Percentiles rank a stretch among this genome's conserved stretches.
These are phyloP conservation scores for Sutorius eximius DNA, from an alignment of 1,284 basidiomycete species.

Conservation along the genomic window DNA sequence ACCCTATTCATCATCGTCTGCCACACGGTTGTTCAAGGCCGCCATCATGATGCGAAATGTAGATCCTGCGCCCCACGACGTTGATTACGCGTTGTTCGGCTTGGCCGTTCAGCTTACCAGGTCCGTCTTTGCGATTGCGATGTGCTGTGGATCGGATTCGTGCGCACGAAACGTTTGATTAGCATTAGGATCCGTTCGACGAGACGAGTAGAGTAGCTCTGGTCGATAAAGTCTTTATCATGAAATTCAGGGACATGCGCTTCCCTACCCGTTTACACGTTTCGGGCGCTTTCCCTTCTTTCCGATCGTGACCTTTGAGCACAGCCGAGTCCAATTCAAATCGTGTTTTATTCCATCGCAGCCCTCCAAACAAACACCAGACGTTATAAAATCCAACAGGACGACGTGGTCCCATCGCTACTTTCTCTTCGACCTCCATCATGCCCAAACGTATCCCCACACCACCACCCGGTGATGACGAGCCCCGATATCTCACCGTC, in stretches of 20 bases:
- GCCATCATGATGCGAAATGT: not conserved
- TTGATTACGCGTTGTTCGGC: not conserved
- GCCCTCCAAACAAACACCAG: not conserved
- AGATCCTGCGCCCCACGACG: not conserved
- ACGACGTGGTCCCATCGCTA: not conserved
- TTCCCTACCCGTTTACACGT: constrained; percentile 4
- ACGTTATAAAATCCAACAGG: not conserved
- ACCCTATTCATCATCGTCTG: not conserved
- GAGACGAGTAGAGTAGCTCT: too few relatives aligned
- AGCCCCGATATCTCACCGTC: constrained; percentile 58
- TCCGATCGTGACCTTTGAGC: not conserved
- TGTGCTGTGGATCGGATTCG: not conserved
- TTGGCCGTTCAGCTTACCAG: not conserved
- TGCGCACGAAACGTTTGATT: not conserved
- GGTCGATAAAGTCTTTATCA: too few relatives aligned
- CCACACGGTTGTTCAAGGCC: not conserved
- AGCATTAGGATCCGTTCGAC: too few relatives aligned
- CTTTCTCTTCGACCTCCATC: constrained; percentile 9
- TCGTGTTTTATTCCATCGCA: not conserved
- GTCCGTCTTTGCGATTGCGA: not conserved
- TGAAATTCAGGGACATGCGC: constrained; percentile 1
- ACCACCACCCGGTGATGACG: constrained; percentile 56
- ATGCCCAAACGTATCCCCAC: constrained; percentile 62
- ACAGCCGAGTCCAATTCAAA: not conserved
- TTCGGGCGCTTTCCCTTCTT: not conserved